A percentile compares a stretch with the other conserved stretches of the same genome.
phyloP scores from a whole-genome alignment of 2,329 filamentous ascomycete species.

The Leptographium procerum region DNA sequence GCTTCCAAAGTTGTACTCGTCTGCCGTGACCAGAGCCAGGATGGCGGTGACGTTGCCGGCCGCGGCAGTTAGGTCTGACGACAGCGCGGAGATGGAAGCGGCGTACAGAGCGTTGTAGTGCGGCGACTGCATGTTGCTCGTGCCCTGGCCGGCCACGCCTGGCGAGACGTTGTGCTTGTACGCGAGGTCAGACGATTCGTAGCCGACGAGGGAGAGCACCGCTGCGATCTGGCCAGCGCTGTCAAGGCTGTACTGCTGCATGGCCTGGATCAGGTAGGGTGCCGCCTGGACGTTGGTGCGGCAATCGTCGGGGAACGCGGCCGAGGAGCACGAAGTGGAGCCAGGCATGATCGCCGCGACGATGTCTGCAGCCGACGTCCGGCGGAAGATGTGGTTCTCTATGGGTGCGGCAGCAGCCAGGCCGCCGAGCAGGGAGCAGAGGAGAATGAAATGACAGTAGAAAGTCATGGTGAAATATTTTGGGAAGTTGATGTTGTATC shows the following conservation, averaged over 20 bases:
- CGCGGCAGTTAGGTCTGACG: constrained; percentile 16
- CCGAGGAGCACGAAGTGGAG: constrained; percentile 41
- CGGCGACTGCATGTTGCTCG: constrained; percentile 40
- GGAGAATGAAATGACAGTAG: not conserved
- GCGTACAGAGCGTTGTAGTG: constrained; percentile 36
- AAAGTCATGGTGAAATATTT: not conserved
- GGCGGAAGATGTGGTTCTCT: not conserved
- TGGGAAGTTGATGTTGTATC: not conserved
- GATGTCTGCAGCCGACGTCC: constrained; percentile 21
- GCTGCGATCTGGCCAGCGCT: constrained; percentile 53
- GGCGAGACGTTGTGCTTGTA: constrained; percentile 52
- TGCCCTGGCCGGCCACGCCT: constrained; percentile 58
- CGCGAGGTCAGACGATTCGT: constrained; percentile 58
- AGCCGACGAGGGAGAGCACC: constrained; percentile 57
- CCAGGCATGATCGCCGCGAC: constrained; percentile 45
- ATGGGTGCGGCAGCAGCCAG: not conserved
- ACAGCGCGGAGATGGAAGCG: constrained; percentile 27
- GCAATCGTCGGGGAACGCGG: constrained; percentile 44
- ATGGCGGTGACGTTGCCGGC: constrained; percentile 26
- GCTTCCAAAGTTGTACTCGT: constrained; percentile 42
- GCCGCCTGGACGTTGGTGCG: constrained; percentile 52
- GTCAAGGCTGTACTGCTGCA: constrained; percentile 45
- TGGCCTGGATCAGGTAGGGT: constrained; percentile 41
- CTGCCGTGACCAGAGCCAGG: constrained; percentile 31
- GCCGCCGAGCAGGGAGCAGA: not conserved